Conservation (phyloP, 257 asterid species). For the Ocimum tenuiflorum region DNA sequence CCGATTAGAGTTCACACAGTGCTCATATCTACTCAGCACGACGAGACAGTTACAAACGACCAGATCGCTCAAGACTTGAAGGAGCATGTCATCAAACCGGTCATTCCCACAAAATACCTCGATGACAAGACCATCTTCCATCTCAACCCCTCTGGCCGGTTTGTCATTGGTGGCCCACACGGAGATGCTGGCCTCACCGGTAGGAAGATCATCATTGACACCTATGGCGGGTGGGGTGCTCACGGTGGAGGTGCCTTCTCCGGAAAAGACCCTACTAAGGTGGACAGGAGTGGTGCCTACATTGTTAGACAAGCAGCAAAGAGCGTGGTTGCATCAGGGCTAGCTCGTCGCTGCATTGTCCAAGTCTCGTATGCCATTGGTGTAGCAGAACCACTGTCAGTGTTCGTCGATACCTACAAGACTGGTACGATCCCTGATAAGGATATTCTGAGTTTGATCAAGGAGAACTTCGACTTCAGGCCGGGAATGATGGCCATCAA, state of each 20-base stretch:
- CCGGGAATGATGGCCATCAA: conserved; percentile 91
- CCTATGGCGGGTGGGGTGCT: conserved; percentile 95
- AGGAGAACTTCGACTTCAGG: conserved; percentile 84
- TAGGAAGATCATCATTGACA: conserved; percentile 75
- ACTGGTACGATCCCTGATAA: conserved; percentile 77
- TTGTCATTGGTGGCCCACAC: conserved; percentile 88
- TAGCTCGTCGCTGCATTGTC: conserved; percentile 78
- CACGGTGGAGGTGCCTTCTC: conserved; percentile 94
- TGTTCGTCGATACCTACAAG: conserved; percentile 75
- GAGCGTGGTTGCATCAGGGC: conserved; percentile 82
- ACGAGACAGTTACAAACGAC: conserved; percentile 77
- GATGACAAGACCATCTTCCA: conserved; percentile 83
- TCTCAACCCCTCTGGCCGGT: conserved; percentile 83
- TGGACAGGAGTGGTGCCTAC: conserved; percentile 89
- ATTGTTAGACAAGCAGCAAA: conserved; percentile 91
- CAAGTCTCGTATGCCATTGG: conserved; percentile 91
- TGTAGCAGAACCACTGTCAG: conserved; percentile 84
- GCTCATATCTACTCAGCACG: conserved; percentile 87
- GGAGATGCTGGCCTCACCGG: conserved; percentile 94
- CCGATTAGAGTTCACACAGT: conserved; percentile 81
- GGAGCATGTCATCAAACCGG: conserved; percentile 79
- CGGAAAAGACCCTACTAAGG: conserved; percentile 88
- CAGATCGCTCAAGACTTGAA: conserved; percentile 66
- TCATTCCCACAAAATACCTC: conserved; percentile 68
- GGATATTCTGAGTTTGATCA: conserved; percentile 60